Base-by-base conservation (phyloP, 2,329 filamentous ascomycete genomes). In the Ophiocordyceps unilateralis region DNA sequence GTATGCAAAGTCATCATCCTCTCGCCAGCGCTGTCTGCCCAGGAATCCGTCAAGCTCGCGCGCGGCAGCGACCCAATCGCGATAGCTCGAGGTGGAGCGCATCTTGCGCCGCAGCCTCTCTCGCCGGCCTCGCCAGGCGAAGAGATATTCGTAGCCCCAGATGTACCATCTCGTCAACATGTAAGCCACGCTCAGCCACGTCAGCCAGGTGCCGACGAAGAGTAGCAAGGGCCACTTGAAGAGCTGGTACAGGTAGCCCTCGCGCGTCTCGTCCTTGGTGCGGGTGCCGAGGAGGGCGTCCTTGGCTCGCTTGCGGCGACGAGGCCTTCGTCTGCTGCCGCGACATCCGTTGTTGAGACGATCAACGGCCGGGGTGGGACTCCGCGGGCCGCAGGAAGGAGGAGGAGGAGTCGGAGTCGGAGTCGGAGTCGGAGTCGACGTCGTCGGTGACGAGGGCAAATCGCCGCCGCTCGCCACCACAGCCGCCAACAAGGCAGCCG, bases 221-320 rank as follows among this genome's bases (percentile, higher is more conserved):
- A 87, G 60, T 28, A 98, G 69, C 50, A 98, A 73, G 2, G 91
- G 91, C 82, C 88, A 96, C 61, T 96, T 95, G 42, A 93, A 68
- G 39, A 98, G 59, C 2, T 75, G 76, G 59, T 98, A 98, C 11
- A 94, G 71, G 56, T 91, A 85, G 19, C 91, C 91, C 64, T 98
- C 91, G 50, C 91, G 72, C 2, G 89, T 96, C 67, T 98, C 91
- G 58, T 98, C 91, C 54, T 78, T 84, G 49, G 76, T 81, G 45
- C 82, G 69, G 19, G 70, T 70, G 24, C 74, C 70, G 7, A 70
- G 50, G 2, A 68, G 53, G 1, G 57, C 55, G 24, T 65, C 68
- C 45, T 53, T 54, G 30, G 52, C 58, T 32, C 65, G 56, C 45
- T 54, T 62, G 51, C 55, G 58, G 19, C 43, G 32, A 17, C n/a